These are phyloP conservation scores for Baudoinia panamericana DNA, from an alignment of 495 filamentous ascomycete species.

Conservation along the genomic window DNA sequence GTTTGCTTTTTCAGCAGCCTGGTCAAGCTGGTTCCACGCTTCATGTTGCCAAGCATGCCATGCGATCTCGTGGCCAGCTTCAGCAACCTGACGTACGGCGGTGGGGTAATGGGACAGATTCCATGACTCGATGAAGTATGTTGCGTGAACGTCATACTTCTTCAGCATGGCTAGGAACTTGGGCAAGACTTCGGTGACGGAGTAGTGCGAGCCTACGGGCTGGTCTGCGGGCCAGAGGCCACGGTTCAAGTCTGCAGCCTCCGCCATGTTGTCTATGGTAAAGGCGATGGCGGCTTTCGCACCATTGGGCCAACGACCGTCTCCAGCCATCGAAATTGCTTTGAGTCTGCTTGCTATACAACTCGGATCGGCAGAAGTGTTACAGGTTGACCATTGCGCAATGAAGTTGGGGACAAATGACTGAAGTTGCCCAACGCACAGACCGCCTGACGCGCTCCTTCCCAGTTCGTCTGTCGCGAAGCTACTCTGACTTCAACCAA, in stretches of 20 bases:
- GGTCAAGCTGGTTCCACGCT: conserved; percentile 15
- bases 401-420: no score
- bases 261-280: conserved; percentile 23
- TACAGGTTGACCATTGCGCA: no score
- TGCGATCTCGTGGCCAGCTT: conserved; percentile 15
- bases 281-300: conserved; percentile 16
- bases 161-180: conserved; percentile 12
- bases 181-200: conserved; percentile 16
- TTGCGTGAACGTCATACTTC: conserved; percentile 15
- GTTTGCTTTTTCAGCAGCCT: conserved; percentile 11
- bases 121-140: conserved; percentile 22
- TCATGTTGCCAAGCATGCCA: conserved; percentile 22
- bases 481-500: no score
- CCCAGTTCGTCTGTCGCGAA: no score
- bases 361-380: no score
- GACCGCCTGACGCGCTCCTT: no score
- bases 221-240: conserved; percentile 11
- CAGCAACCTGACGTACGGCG: conserved; percentile 9
- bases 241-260: conserved; percentile 20
- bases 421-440: no score
- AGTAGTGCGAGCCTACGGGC: conserved; percentile 18
- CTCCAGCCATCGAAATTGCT: no score
- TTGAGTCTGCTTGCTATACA: no score
- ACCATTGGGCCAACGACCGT: conserved; percentile 16
- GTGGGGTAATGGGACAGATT: conserved; percentile 18